Conservation (phyloP, 352 stramenopile genomes). For the Phytophthora niederhauseri region DNA sequence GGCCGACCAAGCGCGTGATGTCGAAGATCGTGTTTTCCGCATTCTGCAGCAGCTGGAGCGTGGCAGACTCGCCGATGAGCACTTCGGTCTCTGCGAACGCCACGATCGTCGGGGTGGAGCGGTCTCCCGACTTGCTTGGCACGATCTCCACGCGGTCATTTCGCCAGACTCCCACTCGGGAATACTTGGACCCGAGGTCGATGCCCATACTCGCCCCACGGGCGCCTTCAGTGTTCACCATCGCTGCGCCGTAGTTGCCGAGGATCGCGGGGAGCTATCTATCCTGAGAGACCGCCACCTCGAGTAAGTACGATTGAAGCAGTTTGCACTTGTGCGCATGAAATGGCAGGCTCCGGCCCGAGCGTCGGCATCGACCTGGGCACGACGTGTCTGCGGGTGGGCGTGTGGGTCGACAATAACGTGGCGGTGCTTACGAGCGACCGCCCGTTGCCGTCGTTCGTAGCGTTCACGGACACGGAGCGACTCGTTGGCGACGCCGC, state of each 20-base stretch:
- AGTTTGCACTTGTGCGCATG: not conserved
- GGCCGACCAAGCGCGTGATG: not conserved
- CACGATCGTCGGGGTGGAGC: not conserved
- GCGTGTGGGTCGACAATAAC: conserved; percentile 7
- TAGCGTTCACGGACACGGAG: conserved; percentile 6
- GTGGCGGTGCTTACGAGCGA: not conserved
- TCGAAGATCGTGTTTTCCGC: conserved; percentile 2
- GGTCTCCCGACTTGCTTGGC: not conserved
- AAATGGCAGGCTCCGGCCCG: not conserved
- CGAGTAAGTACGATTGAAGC: no score
- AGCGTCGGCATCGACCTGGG: conserved; percentile 12
- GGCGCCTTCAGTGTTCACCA: no score
- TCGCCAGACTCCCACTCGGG: not conserved
- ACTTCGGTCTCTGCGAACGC: not conserved
- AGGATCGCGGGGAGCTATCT: no score
- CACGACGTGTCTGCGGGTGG: conserved; percentile 6
- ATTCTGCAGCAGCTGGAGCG: not conserved
- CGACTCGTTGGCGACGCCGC: not conserved
- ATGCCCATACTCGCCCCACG: not conserved
- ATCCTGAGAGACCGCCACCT: no score
- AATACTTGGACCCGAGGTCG: not conserved
- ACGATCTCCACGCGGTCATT: not conserved
- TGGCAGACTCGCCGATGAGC: not conserved
- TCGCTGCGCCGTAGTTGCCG: no score
- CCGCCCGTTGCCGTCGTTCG: not conserved